Percentiles rank a stretch among this genome's conserved stretches.
Conservation (phyloP, 495 filamentous ascomycete species). For the Penicillium taxi region DNA sequence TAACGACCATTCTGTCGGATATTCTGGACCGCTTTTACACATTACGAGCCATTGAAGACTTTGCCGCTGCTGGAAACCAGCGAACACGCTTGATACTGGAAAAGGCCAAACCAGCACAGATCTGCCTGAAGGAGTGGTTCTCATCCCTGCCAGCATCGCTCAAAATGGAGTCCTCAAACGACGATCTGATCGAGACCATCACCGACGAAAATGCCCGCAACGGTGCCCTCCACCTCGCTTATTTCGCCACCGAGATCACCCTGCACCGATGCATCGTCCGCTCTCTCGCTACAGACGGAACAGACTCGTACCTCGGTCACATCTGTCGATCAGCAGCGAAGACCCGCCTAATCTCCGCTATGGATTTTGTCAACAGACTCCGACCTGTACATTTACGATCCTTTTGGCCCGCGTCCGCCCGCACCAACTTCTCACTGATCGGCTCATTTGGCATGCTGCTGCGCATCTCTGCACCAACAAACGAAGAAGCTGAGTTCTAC, state of each 20-base stretch:
- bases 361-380: slow-evolving; percentile 52
- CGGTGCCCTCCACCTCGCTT: slow-evolving; percentile 52
- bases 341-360: slow-evolving; percentile 48
- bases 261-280: slow-evolving; percentile 54
- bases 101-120: slow-evolving; percentile 53
- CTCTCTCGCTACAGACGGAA: slow-evolving; percentile 36
- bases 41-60: slow-evolving; percentile 45
- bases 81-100: slow-evolving; percentile 49
- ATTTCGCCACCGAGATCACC: slow-evolving; percentile 55
- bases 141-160: slow-evolving; percentile 43
- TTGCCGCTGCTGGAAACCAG: slow-evolving; percentile 41
- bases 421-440: slow-evolving; percentile 48
- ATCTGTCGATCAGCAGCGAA: slow-evolving; percentile 85
- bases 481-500: slow-evolving; percentile 96
- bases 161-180: slow-evolving; percentile 44
- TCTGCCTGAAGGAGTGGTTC: slow-evolving; percentile 54
- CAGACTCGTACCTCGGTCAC: slow-evolving; percentile 61
- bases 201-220: slow-evolving; percentile 35
- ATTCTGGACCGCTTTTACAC: slow-evolving; percentile 57
- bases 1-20: slow-evolving; percentile 54
- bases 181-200: slow-evolving; percentile 34
- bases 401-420: slow-evolving; percentile 48
- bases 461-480: slow-evolving; percentile 75
- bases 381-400: slow-evolving; percentile 45
- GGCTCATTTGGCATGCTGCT: slow-evolving; percentile 58